These are phyloP conservation scores for Penicillium atrosanguineum DNA, from an alignment of 495 filamentous ascomycete genomes.

Conservation along the genomic window DNA sequence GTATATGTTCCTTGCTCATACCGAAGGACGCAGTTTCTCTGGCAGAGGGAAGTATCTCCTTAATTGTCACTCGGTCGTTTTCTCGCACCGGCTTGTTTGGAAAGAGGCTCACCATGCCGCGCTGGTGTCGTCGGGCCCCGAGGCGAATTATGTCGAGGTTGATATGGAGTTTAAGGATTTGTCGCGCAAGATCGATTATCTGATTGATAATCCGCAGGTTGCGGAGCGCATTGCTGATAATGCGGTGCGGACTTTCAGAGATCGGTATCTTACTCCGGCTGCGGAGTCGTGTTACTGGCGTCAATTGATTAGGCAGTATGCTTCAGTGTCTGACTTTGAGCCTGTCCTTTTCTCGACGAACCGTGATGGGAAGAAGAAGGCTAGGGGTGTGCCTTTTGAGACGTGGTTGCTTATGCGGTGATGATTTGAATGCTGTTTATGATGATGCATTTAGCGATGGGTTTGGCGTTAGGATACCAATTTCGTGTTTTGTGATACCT, in stretches of 20 bases:
- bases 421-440: slow-evolving; percentile 6
- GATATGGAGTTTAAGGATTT: slow-evolving; percentile 54
- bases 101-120: slow-evolving; percentile 41
- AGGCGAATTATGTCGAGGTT: slow-evolving; percentile 61
- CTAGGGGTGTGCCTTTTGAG: slow-evolving; percentile 39
- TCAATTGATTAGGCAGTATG: slow-evolving; percentile 48
- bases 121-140: slow-evolving; percentile 43
- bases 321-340: slow-evolving; percentile 41
- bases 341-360: slow-evolving; percentile 30
- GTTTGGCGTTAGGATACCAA: background rate
- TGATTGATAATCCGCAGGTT: slow-evolving; percentile 45
- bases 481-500: background rate
- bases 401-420: slow-evolving; percentile 35
- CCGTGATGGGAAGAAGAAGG: slow-evolving; percentile 27
- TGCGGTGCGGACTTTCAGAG: slow-evolving; percentile 50
- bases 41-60: slow-evolving; percentile 59
- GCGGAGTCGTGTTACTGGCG: slow-evolving; percentile 64
- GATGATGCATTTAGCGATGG: background rate
- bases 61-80: slow-evolving; percentile 57
- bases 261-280: slow-evolving; percentile 59
- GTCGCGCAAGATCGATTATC: slow-evolving; percentile 47
- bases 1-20: slow-evolving; percentile 58
- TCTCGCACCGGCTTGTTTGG: slow-evolving; percentile 45
- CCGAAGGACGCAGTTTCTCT: slow-evolving; percentile 56
- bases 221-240: slow-evolving; percentile 58